Evolutionary conservation across 352 stramenopile genomes (phyloP), one percentile per base, ranked within the genome.

Genomic region (Pythium volutum): DNA sequence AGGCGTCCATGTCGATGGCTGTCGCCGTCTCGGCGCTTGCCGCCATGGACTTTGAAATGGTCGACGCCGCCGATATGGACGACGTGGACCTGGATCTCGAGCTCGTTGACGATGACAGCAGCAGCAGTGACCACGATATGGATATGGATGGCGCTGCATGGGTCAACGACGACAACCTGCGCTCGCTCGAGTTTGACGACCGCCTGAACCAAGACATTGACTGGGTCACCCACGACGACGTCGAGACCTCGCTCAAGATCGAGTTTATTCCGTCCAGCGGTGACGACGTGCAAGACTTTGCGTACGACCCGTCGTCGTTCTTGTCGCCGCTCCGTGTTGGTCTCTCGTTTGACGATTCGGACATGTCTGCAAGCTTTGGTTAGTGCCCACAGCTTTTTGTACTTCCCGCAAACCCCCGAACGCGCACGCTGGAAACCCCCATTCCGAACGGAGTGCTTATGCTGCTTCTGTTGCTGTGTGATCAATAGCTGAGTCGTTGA

Each of bases 161-260:
- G 81, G 79, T 91, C 65, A 91, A 77, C 55, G 84, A 93, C 67
- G 84, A 91, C 65, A 88, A 89, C 67, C 59, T 91, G 48, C 79
- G 80, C 49, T 64, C 77, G 39, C 77, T 93, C 67, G 84, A 88
- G 57, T 74, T 89, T 26, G 81, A 91, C 71, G 81, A 89, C 36
- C 70, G 76, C 46, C 63, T 91, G 56, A 89, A 77, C 62, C 75
- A 93, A 49, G 84, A 93, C 46, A 90, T 93, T 58, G 84, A 93
- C 68, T 93, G 84, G 84, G 80, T 91, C 12, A 65, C 59, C 33
- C 73, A 88, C 60, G 80, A 91, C 63, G 80, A 90, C 46, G 66
- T 89, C 52, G 79, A 87, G 18, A 51, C 83, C 29, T 71, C 73
- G 41, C 69, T 93, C 43, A 71, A 69, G 51, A 72, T 91, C 59